phyloP scores from a whole-genome alignment of 129 eudicot species.

The Flaveria sonorensis region DNA sequence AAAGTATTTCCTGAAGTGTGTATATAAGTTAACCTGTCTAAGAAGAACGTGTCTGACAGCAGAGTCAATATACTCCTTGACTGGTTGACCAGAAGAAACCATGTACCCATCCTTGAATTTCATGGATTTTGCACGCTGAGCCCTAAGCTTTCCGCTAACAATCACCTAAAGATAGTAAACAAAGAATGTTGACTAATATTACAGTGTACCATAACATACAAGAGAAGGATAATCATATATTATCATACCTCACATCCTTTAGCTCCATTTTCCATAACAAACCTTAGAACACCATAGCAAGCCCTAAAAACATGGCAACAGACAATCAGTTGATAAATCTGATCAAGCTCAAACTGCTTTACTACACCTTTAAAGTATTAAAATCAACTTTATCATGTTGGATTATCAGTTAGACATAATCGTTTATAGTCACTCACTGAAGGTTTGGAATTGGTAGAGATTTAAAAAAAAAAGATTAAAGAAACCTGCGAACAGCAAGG shows the following conservation, averaged over 20 bases:
- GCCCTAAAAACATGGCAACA: slow-evolving; percentile 41
- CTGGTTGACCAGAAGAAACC: slow-evolving; percentile 77
- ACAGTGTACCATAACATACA: background rate
- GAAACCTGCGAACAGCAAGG: slow-evolving; percentile 67
- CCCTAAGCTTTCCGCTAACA: slow-evolving; percentile 72
- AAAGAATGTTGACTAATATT: background rate
- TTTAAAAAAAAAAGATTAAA: background rate
- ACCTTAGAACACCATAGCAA: slow-evolving; percentile 68
- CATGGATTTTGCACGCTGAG: slow-evolving; percentile 75
- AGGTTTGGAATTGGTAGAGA: background rate
- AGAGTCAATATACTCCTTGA: slow-evolving; percentile 64
- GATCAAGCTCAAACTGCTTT: slow-evolving; percentile 22
- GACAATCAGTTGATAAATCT: background rate
- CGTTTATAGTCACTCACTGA: too few species aligned
- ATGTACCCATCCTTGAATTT: slow-evolving; percentile 77
- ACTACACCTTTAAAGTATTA: slow-evolving; percentile 8
- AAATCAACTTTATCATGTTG: background rate
- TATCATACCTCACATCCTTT: slow-evolving; percentile 67
- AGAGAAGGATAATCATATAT: background rate
- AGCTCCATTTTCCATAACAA: slow-evolving; percentile 78
- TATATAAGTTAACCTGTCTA: slow-evolving; percentile 45
- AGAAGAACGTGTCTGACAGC: slow-evolving; percentile 75
- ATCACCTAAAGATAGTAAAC: slow-evolving; percentile 41
- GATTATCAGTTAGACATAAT: background rate
- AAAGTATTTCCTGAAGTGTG: background rate